Base-by-base conservation (phyloP, 148 eudicot species). In the Dianthus caryophyllus region DNA sequence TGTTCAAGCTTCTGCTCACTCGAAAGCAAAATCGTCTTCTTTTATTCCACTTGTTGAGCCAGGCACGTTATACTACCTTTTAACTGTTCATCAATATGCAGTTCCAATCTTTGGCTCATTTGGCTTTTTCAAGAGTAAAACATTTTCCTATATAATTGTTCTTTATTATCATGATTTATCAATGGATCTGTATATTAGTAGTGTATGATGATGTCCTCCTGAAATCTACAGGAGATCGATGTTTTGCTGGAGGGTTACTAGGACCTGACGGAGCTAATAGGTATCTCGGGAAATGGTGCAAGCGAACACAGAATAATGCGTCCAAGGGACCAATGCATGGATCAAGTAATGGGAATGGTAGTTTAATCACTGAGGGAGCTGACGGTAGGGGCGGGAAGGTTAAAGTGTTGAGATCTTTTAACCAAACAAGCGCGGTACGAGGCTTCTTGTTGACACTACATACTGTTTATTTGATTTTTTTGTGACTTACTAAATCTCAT, bases 221-320 rank as follows among this genome's bases (percentile, higher is more conserved):
- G 13, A 44, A 61, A 72, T 71, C 71, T 75, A 17, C 77, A 83
- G 96, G 82, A 69, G 85, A 83, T 59, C 64, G 75, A 48, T 90
- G 97, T 69, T 90, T 94, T 80, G 76, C 90, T 74, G 98, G 87
- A 68, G 92, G 90, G n/a, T 72, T 94, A 57, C 75, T 86, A 29
- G 97, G 92, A 61, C 92, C 98, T 46, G 92, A 90, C 78, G 98
- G 97, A 70, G 80, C 81, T 31, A 86, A 72, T 67, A 80, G 84
- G 77, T 84, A 90, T 71, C 73, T 94, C 60, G 99, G 99, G 4
- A 90, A 86, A 87, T 90, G 99, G 99, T 94, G 99, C 79, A 94
- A 90, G 77, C 74, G 89, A 62, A 72, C 43, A 68, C 86, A 80
- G 70, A 75, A 66, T 70, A 86, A 79, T 43, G 80, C 66, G 29